Percentiles rank a stretch among this genome's conserved stretches.
phyloP scores from a whole-genome alignment of 2,329 filamentous ascomycete genomes.

The Penicillium sumatraense region DNA sequence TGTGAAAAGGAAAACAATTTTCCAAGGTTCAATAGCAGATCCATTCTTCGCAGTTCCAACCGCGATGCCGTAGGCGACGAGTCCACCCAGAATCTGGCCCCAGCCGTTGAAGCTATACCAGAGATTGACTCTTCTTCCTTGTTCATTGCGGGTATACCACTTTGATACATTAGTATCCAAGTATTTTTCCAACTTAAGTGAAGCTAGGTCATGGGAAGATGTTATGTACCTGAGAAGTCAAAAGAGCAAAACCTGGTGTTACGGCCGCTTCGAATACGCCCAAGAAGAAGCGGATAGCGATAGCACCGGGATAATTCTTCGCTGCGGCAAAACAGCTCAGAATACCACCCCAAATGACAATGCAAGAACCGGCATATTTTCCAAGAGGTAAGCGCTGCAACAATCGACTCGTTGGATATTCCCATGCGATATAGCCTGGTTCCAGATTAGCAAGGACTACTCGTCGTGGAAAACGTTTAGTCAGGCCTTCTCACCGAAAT shows the following conservation, averaged over 20 bases:
- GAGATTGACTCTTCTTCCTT: constrained; percentile 64
- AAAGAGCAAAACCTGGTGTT: constrained; percentile 69
- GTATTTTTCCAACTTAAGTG: neutral
- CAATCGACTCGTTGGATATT: constrained; percentile 69
- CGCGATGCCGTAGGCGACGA: constrained; percentile 68
- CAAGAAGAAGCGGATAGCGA: constrained; percentile 69
- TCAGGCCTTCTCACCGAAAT: constrained; percentile 52
- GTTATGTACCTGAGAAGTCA: constrained; percentile 59
- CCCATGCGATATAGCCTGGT: constrained; percentile 59
- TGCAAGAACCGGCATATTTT: constrained; percentile 68
- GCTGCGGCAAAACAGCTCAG: constrained; percentile 67
- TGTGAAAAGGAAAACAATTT: constrained; percentile 63
- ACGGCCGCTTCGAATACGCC: constrained; percentile 72
- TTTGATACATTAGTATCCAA: constrained; percentile 32
- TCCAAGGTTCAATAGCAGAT: constrained; percentile 66
- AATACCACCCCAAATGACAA: constrained; percentile 66
- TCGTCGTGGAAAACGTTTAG: neutral
- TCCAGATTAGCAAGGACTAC: neutral
- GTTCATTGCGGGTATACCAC: constrained; percentile 74
- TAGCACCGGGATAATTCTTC: constrained; percentile 63
- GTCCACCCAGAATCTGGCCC: constrained; percentile 66
- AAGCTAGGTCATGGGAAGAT: neutral
- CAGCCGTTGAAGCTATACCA: constrained; percentile 73
- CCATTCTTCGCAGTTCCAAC: constrained; percentile 60
- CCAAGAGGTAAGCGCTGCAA: constrained; percentile 68